phyloP scores from a whole-genome alignment of 345 rosid species.

The Chamaenerion angustifolium region DNA sequence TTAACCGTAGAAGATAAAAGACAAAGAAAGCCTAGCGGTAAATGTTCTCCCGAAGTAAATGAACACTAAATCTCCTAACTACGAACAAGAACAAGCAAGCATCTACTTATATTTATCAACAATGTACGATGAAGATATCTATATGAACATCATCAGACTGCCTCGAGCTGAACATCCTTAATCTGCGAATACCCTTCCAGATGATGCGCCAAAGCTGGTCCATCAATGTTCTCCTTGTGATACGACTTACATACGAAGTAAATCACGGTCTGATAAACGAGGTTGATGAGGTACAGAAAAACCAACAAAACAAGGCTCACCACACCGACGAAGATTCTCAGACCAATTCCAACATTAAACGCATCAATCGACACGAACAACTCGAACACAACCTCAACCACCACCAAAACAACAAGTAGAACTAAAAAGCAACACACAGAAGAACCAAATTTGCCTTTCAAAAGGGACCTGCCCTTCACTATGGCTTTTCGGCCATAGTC shows the following conservation, averaged over 20 bases:
- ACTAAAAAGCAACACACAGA: conserved; percentile 9
- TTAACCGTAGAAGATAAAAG: too few species aligned
- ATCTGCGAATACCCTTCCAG: not conserved
- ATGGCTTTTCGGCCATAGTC: conserved; percentile 26
- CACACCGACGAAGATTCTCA: conserved; percentile 2
- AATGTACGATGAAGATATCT: too few species aligned
- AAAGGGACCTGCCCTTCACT: conserved; percentile 18
- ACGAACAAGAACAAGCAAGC: too few species aligned
- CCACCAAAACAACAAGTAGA: conserved; percentile 2
- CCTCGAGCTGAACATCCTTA: too few species aligned
- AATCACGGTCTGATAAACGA: conserved; percentile 13
- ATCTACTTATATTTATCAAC: too few species aligned
- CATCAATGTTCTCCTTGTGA: conserved; percentile 7
- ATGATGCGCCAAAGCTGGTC: not conserved
- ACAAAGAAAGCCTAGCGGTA: too few species aligned
- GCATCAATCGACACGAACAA: conserved; percentile 7
- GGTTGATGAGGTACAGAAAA: conserved; percentile 8
- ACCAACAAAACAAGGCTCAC: conserved; percentile 7
- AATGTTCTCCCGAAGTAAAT: too few species aligned
- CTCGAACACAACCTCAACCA: conserved; percentile 12
- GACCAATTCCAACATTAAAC: not conserved
- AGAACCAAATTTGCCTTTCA: conserved; percentile 26
- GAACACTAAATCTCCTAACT: too few species aligned
- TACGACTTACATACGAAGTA: conserved; percentile 18
- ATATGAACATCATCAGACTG: too few species aligned